Evolutionary conservation across 257 asterid genomes (phyloP), one percentile per base, ranked within the genome.

Genomic region (Gentiana dahurica): DNA sequence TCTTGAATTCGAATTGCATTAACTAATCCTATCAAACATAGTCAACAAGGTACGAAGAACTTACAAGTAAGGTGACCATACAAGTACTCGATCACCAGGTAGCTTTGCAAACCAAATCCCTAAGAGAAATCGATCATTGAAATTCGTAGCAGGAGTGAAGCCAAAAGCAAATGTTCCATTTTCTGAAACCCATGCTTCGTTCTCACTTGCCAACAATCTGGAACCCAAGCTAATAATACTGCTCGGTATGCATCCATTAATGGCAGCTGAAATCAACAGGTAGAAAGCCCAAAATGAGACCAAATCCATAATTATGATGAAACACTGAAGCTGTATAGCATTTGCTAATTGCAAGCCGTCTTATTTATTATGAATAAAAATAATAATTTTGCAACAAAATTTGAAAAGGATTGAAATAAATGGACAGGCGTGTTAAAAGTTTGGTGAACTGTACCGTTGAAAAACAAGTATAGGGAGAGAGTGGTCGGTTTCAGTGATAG

Each of bases 161-260:
- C 97, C 97, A 37, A 89, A 82, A 10, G 95, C 95, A 53, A 84
- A 89, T 4, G 89, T 84, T 52, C 86, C 83, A 46, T 89, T 89
- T 32, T 76, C 78, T 54, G 95, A 89, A 66, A 78, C 49, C 97
- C 97, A 89, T n/a, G 84, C 80, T 60, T 57, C 68, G 57, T 73
- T 60, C 67, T 84, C 75, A 32, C 71, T 70, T 2, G 95, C 94
- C 2, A 63, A 39, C 66, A 90, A 68, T 59, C 77, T 82, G 38
- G 95, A 82, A 8, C 95, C 94, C 61, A 72, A 72, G 6, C 66
- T 60, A 43, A 86, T 51, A 55, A 79, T 68, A 46, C 78, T 74
- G 49, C 78, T 74, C 54, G 79, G 53, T 51, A 45, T n/a, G 62
- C 68, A 64, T 36, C 77, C 49, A 37, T 59, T 53, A 53, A 66